Evolutionary conservation across 2,329 filamentous ascomycete genomes (phyloP).

Genomic region (Exophiala calicioides): DNA sequence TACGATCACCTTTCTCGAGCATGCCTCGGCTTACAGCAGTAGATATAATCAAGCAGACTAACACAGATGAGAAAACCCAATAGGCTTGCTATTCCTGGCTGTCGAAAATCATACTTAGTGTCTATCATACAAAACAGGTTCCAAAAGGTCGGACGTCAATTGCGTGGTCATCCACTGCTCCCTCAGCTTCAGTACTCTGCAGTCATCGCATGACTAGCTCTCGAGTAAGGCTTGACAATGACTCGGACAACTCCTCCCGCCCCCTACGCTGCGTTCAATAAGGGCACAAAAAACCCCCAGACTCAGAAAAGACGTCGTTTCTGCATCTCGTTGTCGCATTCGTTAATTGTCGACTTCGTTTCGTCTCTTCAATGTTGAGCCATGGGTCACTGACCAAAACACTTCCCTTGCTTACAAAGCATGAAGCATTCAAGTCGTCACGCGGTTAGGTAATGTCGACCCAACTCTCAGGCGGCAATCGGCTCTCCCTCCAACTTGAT

Average conservation of each 20-base stretch:
- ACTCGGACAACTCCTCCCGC: neutral
- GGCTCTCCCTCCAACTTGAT: slow-evolving; percentile 2
- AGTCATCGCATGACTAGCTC: neutral
- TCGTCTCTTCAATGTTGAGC: neutral
- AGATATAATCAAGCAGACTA: neutral
- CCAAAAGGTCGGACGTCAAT: too few species aligned
- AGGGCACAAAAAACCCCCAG: slow-evolving; percentile 6
- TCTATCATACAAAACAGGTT: slow-evolving; percentile 19
- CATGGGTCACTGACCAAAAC: neutral
- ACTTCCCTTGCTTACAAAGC: neutral
- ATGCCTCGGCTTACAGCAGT: too few species aligned
- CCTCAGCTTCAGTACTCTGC: neutral
- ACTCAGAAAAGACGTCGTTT: neutral
- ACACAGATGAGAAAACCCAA: neutral
- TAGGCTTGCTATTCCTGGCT: slow-evolving; percentile 13
- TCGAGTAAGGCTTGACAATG: neutral
- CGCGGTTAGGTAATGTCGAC: slow-evolving; percentile 4
- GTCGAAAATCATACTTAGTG: slow-evolving; percentile 19
- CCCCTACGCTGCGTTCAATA: neutral
- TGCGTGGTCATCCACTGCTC: too few species aligned
- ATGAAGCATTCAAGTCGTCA: slow-evolving; percentile 11
- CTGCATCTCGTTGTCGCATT: slow-evolving; percentile 1
- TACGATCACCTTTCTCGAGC: too few species aligned
- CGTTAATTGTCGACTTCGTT: neutral
- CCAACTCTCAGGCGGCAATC: slow-evolving; percentile 1